These are phyloP conservation scores for Epichloe uncinata DNA, from an alignment of 2,329 filamentous ascomycete species.

Conservation along the genomic window DNA sequence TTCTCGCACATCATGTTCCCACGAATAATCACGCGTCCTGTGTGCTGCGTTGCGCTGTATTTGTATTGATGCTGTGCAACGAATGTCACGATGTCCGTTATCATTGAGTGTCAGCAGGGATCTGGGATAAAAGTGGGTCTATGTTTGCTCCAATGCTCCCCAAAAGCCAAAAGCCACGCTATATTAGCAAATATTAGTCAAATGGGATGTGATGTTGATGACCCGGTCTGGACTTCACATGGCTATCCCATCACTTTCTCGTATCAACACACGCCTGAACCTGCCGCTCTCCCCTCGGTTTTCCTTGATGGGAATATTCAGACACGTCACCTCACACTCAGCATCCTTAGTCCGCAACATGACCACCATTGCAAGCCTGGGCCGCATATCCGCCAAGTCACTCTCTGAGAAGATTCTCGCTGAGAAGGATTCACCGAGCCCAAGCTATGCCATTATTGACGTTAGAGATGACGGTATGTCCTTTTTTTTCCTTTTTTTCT, in stretches of 20 bases:
- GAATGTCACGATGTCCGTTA: no score
- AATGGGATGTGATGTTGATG: background rate
- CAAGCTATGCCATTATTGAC: conserved; percentile 62
- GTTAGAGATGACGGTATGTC: conserved; percentile 66
- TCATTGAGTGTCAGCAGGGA: no score
- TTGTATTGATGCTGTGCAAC: no score
- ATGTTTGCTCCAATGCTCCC: background rate
- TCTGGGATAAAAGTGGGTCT: background rate
- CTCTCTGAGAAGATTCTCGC: conserved; percentile 53
- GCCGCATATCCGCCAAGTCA: conserved; percentile 53
- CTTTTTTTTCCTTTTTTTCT: background rate
- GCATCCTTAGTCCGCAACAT: conserved; percentile 15
- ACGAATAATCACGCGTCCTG: background rate
- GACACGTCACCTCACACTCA: background rate
- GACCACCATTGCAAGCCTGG: conserved; percentile 47
- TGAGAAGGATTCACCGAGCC: conserved; percentile 25
- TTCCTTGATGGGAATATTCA: background rate
- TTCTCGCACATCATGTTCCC: background rate
- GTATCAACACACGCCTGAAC: background rate
- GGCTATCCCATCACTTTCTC: background rate
- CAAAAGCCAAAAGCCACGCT: background rate
- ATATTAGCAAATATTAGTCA: background rate
- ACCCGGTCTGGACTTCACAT: background rate
- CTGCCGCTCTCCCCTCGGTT: background rate
- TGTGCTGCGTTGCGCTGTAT: background rate